Base-by-base conservation (phyloP, 805 yeast genomes). In the Limtongozyma cylindracea region DNA sequence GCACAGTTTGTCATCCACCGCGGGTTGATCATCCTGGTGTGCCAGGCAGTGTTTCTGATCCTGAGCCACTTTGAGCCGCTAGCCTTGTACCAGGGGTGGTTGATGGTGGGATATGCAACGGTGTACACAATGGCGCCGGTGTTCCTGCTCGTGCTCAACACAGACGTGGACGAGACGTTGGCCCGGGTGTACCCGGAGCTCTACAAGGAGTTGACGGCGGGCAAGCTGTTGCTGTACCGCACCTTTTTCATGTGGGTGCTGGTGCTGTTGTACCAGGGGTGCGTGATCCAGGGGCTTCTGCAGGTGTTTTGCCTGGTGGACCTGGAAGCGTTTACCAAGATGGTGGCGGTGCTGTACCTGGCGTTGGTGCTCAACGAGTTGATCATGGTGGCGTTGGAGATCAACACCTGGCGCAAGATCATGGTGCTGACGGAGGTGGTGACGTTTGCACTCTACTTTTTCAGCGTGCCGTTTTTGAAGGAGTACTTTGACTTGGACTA, bases 71-170 rank as follows among this genome's bases (percentile, higher is more conserved):
- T 78, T 40, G 96, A 82, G 42, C 99, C 99, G 2, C 52, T 88
- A 28, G 96, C 96, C 0, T 52, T 88, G 24, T 78, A 74, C 39
- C 84, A 88, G 41, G 99, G 99, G 3, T 84, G 91, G 71, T 54
- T 88, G 21, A 80, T 88, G 95, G 98, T 88, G 20, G 99, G 98
- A 2, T 88, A 88, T 45, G 91, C 96, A 2, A 88, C 99, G 0
- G 59, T 78, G 24, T 88, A 88, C 44, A 88, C 99, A 0, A 88
- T 88, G 99, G 80, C 84, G 25, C 99, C 99, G 0, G 96, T 88
- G 2, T 88, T 88, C 35, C 76, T 94, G 0, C 48, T 88, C 31
- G 93, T 91, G 0, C 56, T 78, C 21, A 96, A 88, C 40, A 65
- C 69, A 24, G 99, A 88, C 41, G 82, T 88, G 21, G 80, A 69